Evolutionary conservation across 2,329 filamentous ascomycete genomes (phyloP).

Genomic region (Mycosphaerelloides madeirae): DNA sequence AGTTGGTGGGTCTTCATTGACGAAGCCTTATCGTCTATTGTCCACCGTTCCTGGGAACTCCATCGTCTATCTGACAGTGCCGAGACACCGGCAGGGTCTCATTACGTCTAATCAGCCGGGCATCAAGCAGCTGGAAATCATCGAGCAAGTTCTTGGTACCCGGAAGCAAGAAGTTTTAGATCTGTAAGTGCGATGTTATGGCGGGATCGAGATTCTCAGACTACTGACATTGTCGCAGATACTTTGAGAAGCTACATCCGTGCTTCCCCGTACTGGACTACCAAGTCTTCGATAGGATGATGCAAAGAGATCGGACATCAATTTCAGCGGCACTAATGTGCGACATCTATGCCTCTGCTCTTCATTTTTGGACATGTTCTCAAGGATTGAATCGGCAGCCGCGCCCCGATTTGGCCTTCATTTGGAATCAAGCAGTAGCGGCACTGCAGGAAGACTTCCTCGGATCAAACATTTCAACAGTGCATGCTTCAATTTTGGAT

Average conservation of each 20-base stretch:
- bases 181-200: slow-evolving; percentile 31
- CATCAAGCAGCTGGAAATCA: slow-evolving; percentile 36
- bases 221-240: slow-evolving; percentile 23
- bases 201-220: not conserved
- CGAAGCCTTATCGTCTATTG: slow-evolving; percentile 47
- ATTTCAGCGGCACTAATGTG: slow-evolving; percentile 37
- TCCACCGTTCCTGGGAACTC: slow-evolving; percentile 41
- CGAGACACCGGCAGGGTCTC: slow-evolving; percentile 45
- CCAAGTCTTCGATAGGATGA: slow-evolving; percentile 33
- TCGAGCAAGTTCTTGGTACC: slow-evolving; percentile 39
- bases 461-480: slow-evolving; percentile 37
- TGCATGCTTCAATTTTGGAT: slow-evolving; percentile 38
- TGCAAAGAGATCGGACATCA: slow-evolving; percentile 31
- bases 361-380: slow-evolving; percentile 37
- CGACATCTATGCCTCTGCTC: slow-evolving; percentile 36
- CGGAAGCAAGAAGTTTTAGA: slow-evolving; percentile 37
- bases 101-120: slow-evolving; percentile 32
- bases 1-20: slow-evolving; percentile 20
- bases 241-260: slow-evolving; percentile 37
- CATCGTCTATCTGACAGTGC: slow-evolving; percentile 44
- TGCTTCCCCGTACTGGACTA: slow-evolving; percentile 40
- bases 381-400: slow-evolving; percentile 33
- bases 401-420: slow-evolving; percentile 36
- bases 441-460: slow-evolving; percentile 41
- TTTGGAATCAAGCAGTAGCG: slow-evolving; percentile 41